Evolutionary conservation across 2,329 filamentous ascomycete species (phyloP), one percentile per base, ranked within the genome.

Genomic region (Trichoderma sp.): DNA sequence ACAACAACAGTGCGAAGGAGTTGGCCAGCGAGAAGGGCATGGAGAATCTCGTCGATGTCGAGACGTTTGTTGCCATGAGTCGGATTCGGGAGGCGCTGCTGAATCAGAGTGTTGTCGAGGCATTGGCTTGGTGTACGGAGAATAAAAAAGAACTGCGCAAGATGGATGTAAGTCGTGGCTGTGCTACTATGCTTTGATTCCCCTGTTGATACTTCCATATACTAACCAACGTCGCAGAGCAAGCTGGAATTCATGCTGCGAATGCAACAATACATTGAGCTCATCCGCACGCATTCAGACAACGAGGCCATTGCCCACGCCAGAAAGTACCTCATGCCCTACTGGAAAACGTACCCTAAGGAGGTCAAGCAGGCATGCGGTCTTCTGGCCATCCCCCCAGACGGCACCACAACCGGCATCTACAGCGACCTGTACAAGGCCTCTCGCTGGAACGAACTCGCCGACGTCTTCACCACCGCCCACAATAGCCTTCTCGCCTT

Each of bases 91-190:
- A 91, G 76, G 92, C 91, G 73, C 82, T 99, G 73, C 84, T 88
- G 57, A 86, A 86, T 50, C 90, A 91, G 36, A 93, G 90, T 75
- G 92, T 95, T 5, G 86, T 87, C 43, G 93, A 97, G 76, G 95
- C 94, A 26, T 82, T 99, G 69, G 88, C 90, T 13, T 99, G 96
- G 96, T 98, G 96, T 80, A 89, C 87, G 17, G 95, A 98, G 77
- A 97, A 98, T 81, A 96, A 97, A 81, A 95, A 95, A 77, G 92
- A 95, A 74, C 83, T 99, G 72, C 93, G 94, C 78, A 97, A 96
- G 85, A 92, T 93, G 82, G 91, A 93, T 80, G 92, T 93, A 80
- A 73, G 70, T 23, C 17, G 7, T 26, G 6, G 6, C 20, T 23
- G 12, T 11, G 9, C 20, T 57, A n/a, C 28, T 6, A n/a, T 15